These are phyloP conservation scores for Piloderma croceum DNA, from an alignment of 768 basidiomycete genomes.

Conservation along the genomic window DNA sequence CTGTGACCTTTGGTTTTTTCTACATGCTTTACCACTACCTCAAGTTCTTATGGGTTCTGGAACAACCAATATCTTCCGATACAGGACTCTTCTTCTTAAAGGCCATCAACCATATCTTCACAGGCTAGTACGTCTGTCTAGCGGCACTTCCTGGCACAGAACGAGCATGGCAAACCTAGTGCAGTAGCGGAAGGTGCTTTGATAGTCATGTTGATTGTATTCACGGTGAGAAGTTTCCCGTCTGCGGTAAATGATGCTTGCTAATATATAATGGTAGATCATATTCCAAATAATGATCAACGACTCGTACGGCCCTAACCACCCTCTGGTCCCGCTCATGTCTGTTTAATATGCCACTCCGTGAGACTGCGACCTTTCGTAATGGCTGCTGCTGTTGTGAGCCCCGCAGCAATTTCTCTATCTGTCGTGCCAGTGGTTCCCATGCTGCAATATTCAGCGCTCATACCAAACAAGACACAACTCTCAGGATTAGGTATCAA, in stretches of 20 bases:
- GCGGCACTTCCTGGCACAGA: slow-evolving; percentile 75
- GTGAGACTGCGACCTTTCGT: too few relatives aligned
- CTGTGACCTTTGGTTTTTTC: slow-evolving; percentile 76
- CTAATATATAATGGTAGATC: too few relatives aligned
- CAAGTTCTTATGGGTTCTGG: slow-evolving; percentile 76
- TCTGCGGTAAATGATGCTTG: too few relatives aligned
- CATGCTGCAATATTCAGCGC: too few relatives aligned
- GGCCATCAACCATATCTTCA: slow-evolving; percentile 89
- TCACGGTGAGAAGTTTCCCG: too few relatives aligned
- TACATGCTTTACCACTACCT: slow-evolving; percentile 83
- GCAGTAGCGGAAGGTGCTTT: slow-evolving; percentile 72
- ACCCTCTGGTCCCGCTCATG: slow-evolving; percentile 70
- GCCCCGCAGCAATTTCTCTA: too few relatives aligned
- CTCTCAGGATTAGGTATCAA: too few relatives aligned
- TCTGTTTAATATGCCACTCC: too few relatives aligned
- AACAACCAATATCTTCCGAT: slow-evolving; percentile 62
- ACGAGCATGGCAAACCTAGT: slow-evolving; percentile 46
- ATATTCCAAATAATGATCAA: slow-evolving; percentile 71
- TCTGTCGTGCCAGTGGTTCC: too few relatives aligned
- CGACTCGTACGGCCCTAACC: slow-evolving; percentile 75
- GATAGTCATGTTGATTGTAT: slow-evolving; percentile 77
- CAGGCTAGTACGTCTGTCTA: slow-evolving; percentile 88
- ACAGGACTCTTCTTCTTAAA: slow-evolving; percentile 94
- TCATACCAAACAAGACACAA: too few relatives aligned
- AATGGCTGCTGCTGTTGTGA: too few relatives aligned